Evolutionary conservation across 2,329 filamentous ascomycete species (phyloP), one percentile per base, ranked within the genome.

Genomic region (Polychaeton citri): DNA sequence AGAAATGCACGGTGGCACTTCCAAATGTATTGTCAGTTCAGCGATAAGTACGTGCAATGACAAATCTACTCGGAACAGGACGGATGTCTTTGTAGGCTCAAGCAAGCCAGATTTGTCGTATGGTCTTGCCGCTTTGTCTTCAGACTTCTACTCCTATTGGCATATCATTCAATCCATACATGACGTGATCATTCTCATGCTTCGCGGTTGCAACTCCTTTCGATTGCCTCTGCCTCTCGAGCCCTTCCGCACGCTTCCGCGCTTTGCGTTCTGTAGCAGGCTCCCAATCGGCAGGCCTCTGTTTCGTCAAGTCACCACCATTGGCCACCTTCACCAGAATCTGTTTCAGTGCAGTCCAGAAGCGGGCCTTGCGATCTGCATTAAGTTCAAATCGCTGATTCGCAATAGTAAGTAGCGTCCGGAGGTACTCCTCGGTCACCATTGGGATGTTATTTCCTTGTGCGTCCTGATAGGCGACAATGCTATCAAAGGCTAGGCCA

Each of bases 401-500:
- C 6, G 79, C 76, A 38, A 93, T 71, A 3, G 62, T 57, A 9
- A 87, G 60, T 10, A 95, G 63, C 39, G 71, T 74, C 30, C 61
- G 61, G 4, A 95, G 66, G 50, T 90, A 86, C 6, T 64, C 63
- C 21, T 77, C 68, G 2, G 74, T 65, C 2, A 93, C 81, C 16
- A 79, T 56, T 26, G 64, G 66, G 16, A 63, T 50, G 10, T 69
- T 64, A 42, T 62, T 44, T 3, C 52, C 56, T 15, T 70, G 53
- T 3, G 53, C 39, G 33, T 57, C 48, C 36, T 61, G 51, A 32
- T 61, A 66, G 1, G 84, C 88, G 20, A 96, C 69, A 18, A 95
- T 69, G 1, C 81, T 83, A 59, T 93, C 84, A 42, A 95, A 74
- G 1, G 75, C 72, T 2, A 95, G 67, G 0, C 87, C 87, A 57